Base-by-base conservation (phyloP, 257 asterid genomes). In the Knoxia roxburghii region DNA sequence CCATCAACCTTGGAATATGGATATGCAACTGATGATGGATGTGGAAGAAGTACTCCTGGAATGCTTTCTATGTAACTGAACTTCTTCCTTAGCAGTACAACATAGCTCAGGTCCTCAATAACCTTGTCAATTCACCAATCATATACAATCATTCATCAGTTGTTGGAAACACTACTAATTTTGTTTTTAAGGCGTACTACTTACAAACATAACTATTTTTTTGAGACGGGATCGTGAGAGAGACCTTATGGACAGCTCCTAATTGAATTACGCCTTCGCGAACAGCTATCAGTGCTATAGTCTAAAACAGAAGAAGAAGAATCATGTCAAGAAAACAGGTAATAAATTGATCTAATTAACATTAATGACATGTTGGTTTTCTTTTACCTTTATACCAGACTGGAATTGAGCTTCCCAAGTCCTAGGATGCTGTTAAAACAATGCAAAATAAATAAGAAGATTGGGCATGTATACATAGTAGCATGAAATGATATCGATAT, bases 321-420 rank as follows among this genome's bases (percentile, higher is more conserved):
- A 69, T 30, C n/a, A 30, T 41, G 37, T 11, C 32, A n/a, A 46
- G 56, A 24, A 58, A 29, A 30, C 6, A 11, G 6, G 48, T 15
- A 57, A 9, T 23, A 5, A 14, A 40, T 29, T 56, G 49, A 59
- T 41, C 45, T 17, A 50, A 18, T 1, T 20, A 23, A 18, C 56
- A 50, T 7, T 21, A 50, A 0, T 50, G 9, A 20, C 10, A 4
- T 1, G 23, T 2, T 12, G 1, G 0, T 11, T 45, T 12, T 12
- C 2, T 45, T 23, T 27, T 33, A 94, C 99, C 98, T 94, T 90
- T 32, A 94, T 90, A 68, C 99, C 99, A 40, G 95, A 90, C 64
- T 85, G 95, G 72, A 94, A 94, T 74, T 94, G 99, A 72, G 98
- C 98, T 81, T 94, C 98, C 99, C 99, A 94, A 68, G 99, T 90